Evolutionary conservation across 1,284 basidiomycete species (phyloP).

Genomic region (Chondrostereum purpureum): DNA sequence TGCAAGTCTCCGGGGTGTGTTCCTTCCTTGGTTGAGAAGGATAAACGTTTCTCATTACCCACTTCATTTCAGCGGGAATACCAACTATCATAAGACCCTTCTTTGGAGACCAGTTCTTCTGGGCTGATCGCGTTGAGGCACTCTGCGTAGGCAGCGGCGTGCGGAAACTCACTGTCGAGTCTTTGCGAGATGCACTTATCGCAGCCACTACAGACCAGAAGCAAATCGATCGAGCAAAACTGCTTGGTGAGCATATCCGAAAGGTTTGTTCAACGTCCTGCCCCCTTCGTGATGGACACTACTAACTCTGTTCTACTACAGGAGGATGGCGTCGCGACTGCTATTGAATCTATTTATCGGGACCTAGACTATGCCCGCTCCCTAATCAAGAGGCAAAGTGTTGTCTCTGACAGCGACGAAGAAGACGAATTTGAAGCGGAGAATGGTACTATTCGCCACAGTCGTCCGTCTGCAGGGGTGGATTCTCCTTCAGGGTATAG

Average conservation of each 20-base stretch:
- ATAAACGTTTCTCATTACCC: conserved; percentile 8
- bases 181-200: conserved; percentile 70
- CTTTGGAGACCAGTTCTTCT: conserved; percentile 97
- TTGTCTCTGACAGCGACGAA: conserved; percentile 28
- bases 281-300: not conserved
- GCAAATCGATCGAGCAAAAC: conserved; percentile 79
- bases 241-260: conserved; percentile 81
- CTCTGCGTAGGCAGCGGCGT: conserved; percentile 85
- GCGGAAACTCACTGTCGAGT: conserved; percentile 77
- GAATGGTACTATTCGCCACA: conserved; percentile 39
- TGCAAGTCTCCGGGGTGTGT: conserved; percentile 81
- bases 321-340: conserved; percentile 86
- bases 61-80: conserved; percentile 64
- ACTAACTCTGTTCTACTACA: conserved; percentile 25
- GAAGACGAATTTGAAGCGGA: conserved; percentile 31
- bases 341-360: conserved; percentile 88
- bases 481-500: conserved; percentile 46
- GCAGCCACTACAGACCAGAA: conserved; percentile 82
- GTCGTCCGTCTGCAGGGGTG: conserved; percentile 21
- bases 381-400: conserved; percentile 56
- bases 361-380: conserved; percentile 86
- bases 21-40: conserved; percentile 8
- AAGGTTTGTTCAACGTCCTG: conserved; percentile 41
- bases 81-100: conserved; percentile 97
- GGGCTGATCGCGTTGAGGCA: conserved; percentile 91